Evolutionary conservation across 2,329 filamentous ascomycete genomes (phyloP).

Genomic region (Ophiocordyceps unilateralis): DNA sequence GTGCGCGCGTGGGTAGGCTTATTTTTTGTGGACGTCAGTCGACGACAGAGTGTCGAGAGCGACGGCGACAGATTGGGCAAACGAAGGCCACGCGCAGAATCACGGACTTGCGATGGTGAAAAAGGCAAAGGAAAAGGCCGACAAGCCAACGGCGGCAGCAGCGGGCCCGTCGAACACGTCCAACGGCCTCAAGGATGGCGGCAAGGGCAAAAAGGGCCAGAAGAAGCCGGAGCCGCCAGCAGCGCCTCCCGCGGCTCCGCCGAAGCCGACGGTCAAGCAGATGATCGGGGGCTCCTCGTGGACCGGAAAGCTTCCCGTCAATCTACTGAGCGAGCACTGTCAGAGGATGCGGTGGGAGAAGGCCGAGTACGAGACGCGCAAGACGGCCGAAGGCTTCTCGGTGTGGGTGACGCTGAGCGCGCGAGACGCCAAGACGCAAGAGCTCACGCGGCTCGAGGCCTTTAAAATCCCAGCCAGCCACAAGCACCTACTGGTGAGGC

Average conservation of each 20-base stretch:
- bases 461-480: slow-evolving; percentile 66
- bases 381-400: slow-evolving; percentile 56
- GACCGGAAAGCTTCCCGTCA: slow-evolving; percentile 93
- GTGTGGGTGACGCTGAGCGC: slow-evolving; percentile 66
- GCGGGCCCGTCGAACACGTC: slow-evolving; percentile 5
- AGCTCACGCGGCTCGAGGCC: slow-evolving; percentile 56
- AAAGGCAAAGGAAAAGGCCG: slow-evolving; percentile 34
- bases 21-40: no score
- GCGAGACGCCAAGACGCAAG: slow-evolving; percentile 67
- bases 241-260: slow-evolving; percentile 21
- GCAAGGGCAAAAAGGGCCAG: slow-evolving; percentile 19
- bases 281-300: slow-evolving; percentile 89
- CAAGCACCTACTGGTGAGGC: slow-evolving; percentile 56
- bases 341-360: slow-evolving; percentile 93
- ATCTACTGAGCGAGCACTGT: slow-evolving; percentile 83
- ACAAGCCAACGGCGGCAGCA: slow-evolving; percentile 8
- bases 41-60: no score
- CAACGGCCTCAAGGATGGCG: slow-evolving; percentile 34
- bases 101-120: no score
- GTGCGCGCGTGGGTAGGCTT: no score
- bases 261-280: slow-evolving; percentile 52
- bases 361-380: slow-evolving; percentile 75
- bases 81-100: no score
- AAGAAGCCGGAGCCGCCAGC: slow-evolving; percentile 7
- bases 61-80: no score